Evolutionary conservation across 257 asterid genomes (phyloP).

Genomic region (Capsicum pubescens): DNA sequence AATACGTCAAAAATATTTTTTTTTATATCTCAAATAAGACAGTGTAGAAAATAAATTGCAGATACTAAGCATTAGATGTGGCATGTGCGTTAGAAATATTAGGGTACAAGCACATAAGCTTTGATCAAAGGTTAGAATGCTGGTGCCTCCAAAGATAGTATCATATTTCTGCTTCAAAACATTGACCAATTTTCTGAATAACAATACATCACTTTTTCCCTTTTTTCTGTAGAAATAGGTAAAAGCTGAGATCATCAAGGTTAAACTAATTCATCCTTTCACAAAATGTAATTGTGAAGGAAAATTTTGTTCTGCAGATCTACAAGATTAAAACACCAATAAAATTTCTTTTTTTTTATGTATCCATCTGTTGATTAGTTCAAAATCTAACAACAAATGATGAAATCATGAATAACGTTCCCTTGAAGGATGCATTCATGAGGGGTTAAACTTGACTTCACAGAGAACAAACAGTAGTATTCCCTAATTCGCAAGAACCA

Average conservation of each 20-base stretch:
- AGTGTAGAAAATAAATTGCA: too few relatives aligned
- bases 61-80: too few relatives aligned
- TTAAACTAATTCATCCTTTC: constrained; percentile 11
- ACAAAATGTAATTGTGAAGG: background rate
- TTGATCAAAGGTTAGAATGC: background rate
- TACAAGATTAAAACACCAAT: constrained; percentile 11
- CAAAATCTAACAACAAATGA: constrained; percentile 1
- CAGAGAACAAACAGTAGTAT: background rate
- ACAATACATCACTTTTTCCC: background rate
- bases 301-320: background rate
- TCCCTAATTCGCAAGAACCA: background rate
- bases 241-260: constrained; percentile 18
- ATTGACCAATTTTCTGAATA: background rate
- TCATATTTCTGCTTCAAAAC: background rate
- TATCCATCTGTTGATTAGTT: constrained; percentile 1
- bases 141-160: constrained; percentile 2
- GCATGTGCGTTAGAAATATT: background rate
- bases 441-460: constrained; percentile 15
- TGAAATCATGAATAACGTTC: background rate
- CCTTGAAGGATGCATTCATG: constrained; percentile 18
- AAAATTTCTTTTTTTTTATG: background rate
- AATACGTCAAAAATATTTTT: too few relatives aligned
- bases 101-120: background rate
- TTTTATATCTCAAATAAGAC: too few relatives aligned
- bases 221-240: background rate